Evolutionary conservation across 192 early-diverging fungal genomes (phyloP), one percentile per base, ranked within the genome.

Genomic region (Dissophora globulifera): DNA sequence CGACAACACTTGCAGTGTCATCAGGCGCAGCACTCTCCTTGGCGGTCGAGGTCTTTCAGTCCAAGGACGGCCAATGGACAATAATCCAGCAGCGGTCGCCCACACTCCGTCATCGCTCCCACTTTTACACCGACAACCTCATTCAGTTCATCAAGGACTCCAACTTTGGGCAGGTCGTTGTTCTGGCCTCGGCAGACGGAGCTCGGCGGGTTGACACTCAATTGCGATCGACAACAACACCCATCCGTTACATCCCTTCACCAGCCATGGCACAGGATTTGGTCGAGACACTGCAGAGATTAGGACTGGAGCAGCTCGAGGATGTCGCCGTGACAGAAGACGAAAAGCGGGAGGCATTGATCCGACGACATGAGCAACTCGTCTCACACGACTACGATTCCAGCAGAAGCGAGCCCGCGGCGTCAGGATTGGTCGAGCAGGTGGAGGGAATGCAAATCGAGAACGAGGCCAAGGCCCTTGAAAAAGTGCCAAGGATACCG

Each of bases 81-180:
- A 51, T 90, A 23, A 42, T 93, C 13, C 92, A 93, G 58, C 92
- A 93, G 62, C 85, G 92, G 20, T 80, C 90, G 15, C 88, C 88
- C 16, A 74, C 85, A 2, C 70, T 88, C 32, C 82, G 70, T 35
- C 75, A 83, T 27, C 83, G 84, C 20, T 83, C 82, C 32, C 65
- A 80, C 31, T 50, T 55, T 41, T 84, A 88, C 62, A 81, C 82
- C 2, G 78, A 74, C 19, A 86, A 87, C 41, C 30, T 92, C 15
- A 35, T 84, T 1, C 68, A 82, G 20, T 93, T 91, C 65, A 88
- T 91, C 40, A 52, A 69, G 25, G 55, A 67, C 0, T 67, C 67
- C 25, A 62, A 72, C 16, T 91, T 93, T 60, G 68, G 51, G n/a
- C 75, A 81, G 11, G 85, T 90, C 2, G 67, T 92, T 3, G 45